Evolutionary conservation across 768 basidiomycete species (phyloP).

Genomic region (Cantharellus anzutake): DNA sequence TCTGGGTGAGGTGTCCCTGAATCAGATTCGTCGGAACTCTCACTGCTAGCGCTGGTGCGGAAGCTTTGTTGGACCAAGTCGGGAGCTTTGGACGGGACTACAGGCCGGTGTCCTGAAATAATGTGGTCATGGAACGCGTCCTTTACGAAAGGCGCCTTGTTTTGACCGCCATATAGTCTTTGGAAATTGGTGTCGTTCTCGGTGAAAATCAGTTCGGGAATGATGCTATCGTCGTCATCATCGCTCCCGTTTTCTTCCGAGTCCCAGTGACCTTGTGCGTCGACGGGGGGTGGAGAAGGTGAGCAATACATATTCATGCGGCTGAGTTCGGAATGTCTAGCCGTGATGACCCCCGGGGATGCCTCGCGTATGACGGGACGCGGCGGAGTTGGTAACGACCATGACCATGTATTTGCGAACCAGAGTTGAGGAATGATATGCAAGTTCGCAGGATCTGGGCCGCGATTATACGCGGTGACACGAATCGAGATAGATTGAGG

Average conservation of each 20-base stretch:
- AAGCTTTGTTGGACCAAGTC: no score
- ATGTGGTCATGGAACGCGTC: slow-evolving; percentile 99
- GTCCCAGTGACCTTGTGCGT: slow-evolving; percentile 30
- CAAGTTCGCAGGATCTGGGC: slow-evolving; percentile 82
- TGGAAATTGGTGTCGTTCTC: slow-evolving; percentile 95
- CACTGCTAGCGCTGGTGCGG: slow-evolving; percentile 5
- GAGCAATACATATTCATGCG: slow-evolving; percentile 74
- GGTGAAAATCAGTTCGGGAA: slow-evolving; percentile 80
- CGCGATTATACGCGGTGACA: slow-evolving; percentile 91
- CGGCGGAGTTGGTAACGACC: slow-evolving; percentile 34
- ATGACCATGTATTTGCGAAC: slow-evolving; percentile 99
- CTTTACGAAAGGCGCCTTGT: slow-evolving; percentile 70
- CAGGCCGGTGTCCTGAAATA: slow-evolving; percentile 64
- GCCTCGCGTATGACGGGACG: slow-evolving; percentile 41
- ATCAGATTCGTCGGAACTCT: slow-evolving; percentile 3
- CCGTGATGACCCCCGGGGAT: slow-evolving; percentile 35
- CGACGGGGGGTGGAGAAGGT: slow-evolving; percentile 78
- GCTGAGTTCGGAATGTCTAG: slow-evolving; percentile 54
- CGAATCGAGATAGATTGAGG: slow-evolving; percentile 79
- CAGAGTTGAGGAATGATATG: slow-evolving; percentile 92
- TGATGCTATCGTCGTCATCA: slow-evolving; percentile 45
- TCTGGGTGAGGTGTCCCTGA: slow-evolving; percentile 1
- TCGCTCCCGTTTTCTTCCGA: slow-evolving; percentile 24
- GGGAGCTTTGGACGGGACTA: slow-evolving; percentile 10
- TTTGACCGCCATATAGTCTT: slow-evolving; percentile 77